Evolutionary conservation across 257 asterid genomes (phyloP).

Genomic region (Solanum chaucha): DNA sequence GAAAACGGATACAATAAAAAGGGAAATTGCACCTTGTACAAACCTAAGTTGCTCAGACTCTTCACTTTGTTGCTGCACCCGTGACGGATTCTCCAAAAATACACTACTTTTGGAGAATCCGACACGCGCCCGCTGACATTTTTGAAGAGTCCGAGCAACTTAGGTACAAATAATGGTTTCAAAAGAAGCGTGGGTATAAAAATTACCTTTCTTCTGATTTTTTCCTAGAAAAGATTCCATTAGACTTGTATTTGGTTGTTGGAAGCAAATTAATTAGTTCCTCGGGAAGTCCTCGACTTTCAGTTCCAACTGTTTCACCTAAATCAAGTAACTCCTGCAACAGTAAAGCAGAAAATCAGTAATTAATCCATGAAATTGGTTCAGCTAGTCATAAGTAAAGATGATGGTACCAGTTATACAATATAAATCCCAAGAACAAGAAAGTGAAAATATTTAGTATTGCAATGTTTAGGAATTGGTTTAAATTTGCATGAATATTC

Average conservation of each 20-base stretch:
- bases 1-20: too few relatives aligned
- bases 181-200: background rate
- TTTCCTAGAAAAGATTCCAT: conserved; percentile 61
- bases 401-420: background rate
- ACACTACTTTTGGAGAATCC: too few relatives aligned
- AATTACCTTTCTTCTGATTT: conserved; percentile 63
- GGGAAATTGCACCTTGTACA: too few relatives aligned
- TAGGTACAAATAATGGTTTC: background rate
- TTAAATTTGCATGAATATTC: background rate
- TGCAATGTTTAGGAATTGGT: background rate
- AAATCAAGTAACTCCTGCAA: conserved; percentile 81
- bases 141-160: too few relatives aligned
- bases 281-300: conserved; percentile 76
- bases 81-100: too few relatives aligned
- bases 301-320: conserved; percentile 85
- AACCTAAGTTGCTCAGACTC: too few relatives aligned
- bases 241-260: conserved; percentile 66
- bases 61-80: too few relatives aligned
- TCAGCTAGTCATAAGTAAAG: background rate
- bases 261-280: conserved; percentile 73
- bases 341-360: background rate
- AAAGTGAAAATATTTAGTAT: background rate
- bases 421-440: background rate
- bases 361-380: background rate
- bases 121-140: too few relatives aligned